These are phyloP conservation scores for Emergomyces orientalis DNA, from an alignment of 2,329 filamentous ascomycete genomes.

Conservation along the genomic window DNA sequence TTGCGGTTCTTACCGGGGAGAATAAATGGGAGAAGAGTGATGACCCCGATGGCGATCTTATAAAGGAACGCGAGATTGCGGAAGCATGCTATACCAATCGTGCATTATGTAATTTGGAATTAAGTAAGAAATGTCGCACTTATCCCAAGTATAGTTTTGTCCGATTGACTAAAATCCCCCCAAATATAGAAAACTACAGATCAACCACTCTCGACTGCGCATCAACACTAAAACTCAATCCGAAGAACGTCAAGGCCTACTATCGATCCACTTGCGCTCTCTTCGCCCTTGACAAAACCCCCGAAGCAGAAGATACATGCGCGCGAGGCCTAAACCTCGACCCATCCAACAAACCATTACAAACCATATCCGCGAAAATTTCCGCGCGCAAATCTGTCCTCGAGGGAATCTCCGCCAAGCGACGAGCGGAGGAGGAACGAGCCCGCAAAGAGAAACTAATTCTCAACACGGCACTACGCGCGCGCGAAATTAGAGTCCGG, in stretches of 20 bases:
- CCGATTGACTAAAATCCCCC: not conserved
- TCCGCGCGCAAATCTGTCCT: slow-evolving; percentile 48
- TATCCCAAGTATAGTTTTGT: not conserved
- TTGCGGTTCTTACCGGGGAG: slow-evolving; percentile 59
- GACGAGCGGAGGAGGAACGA: slow-evolving; percentile 41
- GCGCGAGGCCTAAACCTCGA: slow-evolving; percentile 65
- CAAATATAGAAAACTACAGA: slow-evolving; percentile 63
- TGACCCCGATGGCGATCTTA: slow-evolving; percentile 49
- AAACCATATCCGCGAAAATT: slow-evolving; percentile 54
- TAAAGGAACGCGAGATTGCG: slow-evolving; percentile 54
- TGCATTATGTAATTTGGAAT: slow-evolving; percentile 77
- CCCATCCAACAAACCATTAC: slow-evolving; percentile 56
- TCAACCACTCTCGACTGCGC: slow-evolving; percentile 79
- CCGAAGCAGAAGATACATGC: slow-evolving; percentile 73
- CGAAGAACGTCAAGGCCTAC: slow-evolving; percentile 75
- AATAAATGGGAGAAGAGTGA: slow-evolving; percentile 47
- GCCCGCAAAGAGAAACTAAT: slow-evolving; percentile 49
- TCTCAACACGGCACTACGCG: slow-evolving; percentile 56
- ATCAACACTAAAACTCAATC: slow-evolving; percentile 67
- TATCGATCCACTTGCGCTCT: slow-evolving; percentile 76
- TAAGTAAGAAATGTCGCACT: slow-evolving; percentile 45
- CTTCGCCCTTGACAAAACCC: slow-evolving; percentile 65
- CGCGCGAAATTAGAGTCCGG: slow-evolving; percentile 60
- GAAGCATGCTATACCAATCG: slow-evolving; percentile 79
- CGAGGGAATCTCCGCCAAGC: slow-evolving; percentile 47